These are phyloP conservation scores for Chenopodium album DNA, from an alignment of 148 eudicot genomes.

Conservation along the genomic window DNA sequence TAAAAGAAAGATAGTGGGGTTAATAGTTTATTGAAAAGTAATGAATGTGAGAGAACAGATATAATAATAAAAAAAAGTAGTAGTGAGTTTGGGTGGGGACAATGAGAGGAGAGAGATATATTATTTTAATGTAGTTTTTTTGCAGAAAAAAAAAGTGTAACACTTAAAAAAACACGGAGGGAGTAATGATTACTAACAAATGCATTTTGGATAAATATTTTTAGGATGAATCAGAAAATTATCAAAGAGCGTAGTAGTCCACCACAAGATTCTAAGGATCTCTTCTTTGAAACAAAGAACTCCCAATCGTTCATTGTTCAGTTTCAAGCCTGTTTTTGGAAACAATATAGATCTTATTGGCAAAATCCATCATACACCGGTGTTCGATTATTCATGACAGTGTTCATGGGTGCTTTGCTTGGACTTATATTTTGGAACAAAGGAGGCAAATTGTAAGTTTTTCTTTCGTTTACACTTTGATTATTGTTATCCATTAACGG, in stretches of 20 bases:
- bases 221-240: slow-evolving; percentile 55
- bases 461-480: background rate
- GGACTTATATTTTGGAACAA: slow-evolving; percentile 60
- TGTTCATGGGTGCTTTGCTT: slow-evolving; percentile 36
- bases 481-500: too few species aligned
- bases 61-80: too few species aligned
- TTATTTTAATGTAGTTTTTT: too few species aligned
- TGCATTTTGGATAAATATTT: background rate
- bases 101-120: too few species aligned
- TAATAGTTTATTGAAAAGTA: too few species aligned
- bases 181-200: background rate
- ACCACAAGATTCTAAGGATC: slow-evolving; percentile 41
- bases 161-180: too few species aligned
- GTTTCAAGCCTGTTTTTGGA: slow-evolving; percentile 70
- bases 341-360: slow-evolving; percentile 75
- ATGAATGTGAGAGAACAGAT: too few species aligned
- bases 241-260: slow-evolving; percentile 47
- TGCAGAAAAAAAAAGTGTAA: too few species aligned
- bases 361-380: slow-evolving; percentile 59
- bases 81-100: too few species aligned
- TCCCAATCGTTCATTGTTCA: slow-evolving; percentile 53
- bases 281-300: slow-evolving; percentile 46
- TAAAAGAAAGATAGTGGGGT: too few species aligned
- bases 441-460: slow-evolving; percentile 57
- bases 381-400: slow-evolving; percentile 45